Conservation (phyloP, 495 filamentous ascomycete species). For the Extremus antarcticus region DNA sequence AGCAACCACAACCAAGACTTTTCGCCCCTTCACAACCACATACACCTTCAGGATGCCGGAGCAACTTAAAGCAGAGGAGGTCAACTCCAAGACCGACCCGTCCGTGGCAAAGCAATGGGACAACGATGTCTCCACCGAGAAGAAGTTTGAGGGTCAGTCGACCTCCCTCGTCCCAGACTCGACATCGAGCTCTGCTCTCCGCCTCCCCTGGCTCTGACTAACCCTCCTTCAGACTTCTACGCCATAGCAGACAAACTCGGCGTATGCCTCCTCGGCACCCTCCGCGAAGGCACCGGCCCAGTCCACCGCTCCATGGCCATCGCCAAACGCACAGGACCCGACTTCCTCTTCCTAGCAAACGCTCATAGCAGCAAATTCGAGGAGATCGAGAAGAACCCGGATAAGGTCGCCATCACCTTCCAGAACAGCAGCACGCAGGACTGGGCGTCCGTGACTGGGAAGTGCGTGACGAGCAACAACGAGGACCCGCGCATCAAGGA, state of each 20-base stretch:
- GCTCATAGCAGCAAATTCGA: conserved; percentile 32
- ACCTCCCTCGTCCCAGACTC: too few relatives aligned
- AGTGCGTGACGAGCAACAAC: conserved; percentile 22
- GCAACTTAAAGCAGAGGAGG: conserved; percentile 21
- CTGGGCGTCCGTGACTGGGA: conserved; percentile 33
- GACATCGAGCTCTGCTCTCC: too few relatives aligned
- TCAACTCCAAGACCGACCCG: conserved; percentile 27
- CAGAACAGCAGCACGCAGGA: conserved; percentile 31
- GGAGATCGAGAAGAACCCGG: conserved; percentile 28
- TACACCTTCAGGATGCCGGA: conserved; percentile 25
- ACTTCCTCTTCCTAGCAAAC: conserved; percentile 39
- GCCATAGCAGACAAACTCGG: conserved; percentile 26
- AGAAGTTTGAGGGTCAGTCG: conserved; percentile 29
- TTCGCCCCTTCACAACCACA: too few relatives aligned
- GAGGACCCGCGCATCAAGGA: conserved; percentile 36
- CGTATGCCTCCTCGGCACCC: conserved; percentile 27
- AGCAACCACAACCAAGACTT: too few relatives aligned
- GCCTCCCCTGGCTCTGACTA: too few relatives aligned
- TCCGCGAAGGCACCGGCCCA: conserved; percentile 25
- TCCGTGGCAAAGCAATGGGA: conserved; percentile 30
- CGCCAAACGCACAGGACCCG: conserved; percentile 35
- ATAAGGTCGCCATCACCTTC: conserved; percentile 29
- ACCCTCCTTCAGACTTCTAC: conserved; percentile 31
- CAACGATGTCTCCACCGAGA: conserved; percentile 19
- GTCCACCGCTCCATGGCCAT: conserved; percentile 36